These are phyloP conservation scores for Madurella mycetomatis DNA, from an alignment of 2,329 filamentous ascomycete genomes.

Conservation along the genomic window DNA sequence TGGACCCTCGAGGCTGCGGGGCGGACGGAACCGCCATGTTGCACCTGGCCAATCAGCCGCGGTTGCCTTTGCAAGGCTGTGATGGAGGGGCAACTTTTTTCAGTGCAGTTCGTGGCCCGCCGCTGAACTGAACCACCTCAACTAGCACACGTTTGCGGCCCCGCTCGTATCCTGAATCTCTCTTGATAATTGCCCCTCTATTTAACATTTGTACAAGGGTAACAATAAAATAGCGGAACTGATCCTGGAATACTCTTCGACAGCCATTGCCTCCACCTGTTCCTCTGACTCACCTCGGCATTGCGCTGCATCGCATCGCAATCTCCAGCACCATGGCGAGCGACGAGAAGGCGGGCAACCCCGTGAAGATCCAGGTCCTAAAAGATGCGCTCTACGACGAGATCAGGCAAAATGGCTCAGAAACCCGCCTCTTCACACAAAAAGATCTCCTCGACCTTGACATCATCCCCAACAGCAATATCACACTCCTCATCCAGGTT, in stretches of 20 bases:
- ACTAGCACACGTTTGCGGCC: no score
- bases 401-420: constrained; percentile 46
- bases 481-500: constrained; percentile 50
- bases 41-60: neutral
- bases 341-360: constrained; percentile 10
- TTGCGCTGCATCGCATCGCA: no score
- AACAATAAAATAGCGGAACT: no score
- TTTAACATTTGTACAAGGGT: no score
- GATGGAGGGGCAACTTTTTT: constrained; percentile 22
- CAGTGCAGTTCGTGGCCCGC: no score
- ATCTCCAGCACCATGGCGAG: constrained; percentile 13
- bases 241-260: neutral
- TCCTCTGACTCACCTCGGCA: neutral
- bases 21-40: no score
- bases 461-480: constrained; percentile 54
- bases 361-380: constrained; percentile 44
- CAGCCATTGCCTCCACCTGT: neutral
- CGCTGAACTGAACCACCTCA: no score
- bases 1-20: no score
- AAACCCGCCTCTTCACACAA: constrained; percentile 52
- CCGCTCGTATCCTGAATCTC: no score
- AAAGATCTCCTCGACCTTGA: constrained; percentile 53
- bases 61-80: constrained; percentile 19
- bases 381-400: constrained; percentile 56
- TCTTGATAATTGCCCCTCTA: no score